A percentile compares a stretch with the other conserved stretches of the same genome.
Evolutionary conservation across 2,329 filamentous ascomycete species (phyloP).

Genomic region (Penicillium sp.): DNA sequence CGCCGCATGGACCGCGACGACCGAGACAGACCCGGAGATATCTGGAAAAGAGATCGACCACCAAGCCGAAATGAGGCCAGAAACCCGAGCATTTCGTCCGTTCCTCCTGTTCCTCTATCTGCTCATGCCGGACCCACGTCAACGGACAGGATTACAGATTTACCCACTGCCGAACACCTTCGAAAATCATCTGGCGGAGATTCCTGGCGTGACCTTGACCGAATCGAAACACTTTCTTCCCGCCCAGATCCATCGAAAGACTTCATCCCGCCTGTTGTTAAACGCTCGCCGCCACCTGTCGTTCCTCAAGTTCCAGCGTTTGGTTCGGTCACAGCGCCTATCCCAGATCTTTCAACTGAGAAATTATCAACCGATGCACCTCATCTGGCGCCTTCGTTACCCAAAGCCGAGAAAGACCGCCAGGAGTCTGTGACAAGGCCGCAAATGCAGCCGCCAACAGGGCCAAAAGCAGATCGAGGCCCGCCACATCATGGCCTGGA

Average conservation of each 20-base stretch:
- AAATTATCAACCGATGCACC: conserved; percentile 27
- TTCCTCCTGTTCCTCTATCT: conserved; percentile 22
- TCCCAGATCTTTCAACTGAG: conserved; percentile 27
- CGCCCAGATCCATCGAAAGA: conserved; percentile 37
- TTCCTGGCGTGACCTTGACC: conserved; percentile 38
- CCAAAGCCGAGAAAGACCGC: conserved; percentile 31
- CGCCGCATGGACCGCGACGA: conserved; percentile 37
- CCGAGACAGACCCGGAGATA: conserved; percentile 38
- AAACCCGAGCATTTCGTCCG: conserved; percentile 32
- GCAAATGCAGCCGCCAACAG: conserved; percentile 47
- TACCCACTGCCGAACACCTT: conserved; percentile 26
- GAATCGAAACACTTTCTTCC: conserved; percentile 30
- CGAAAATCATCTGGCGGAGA: conserved; percentile 36
- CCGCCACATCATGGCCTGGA: conserved; percentile 32
- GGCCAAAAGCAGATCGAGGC: conserved; percentile 48
- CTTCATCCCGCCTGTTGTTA: conserved; percentile 26
- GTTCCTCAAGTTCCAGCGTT: conserved; percentile 50
- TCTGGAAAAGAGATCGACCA: conserved; percentile 48
- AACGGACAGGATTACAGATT: conserved; percentile 33
- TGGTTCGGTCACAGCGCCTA: conserved; percentile 42
- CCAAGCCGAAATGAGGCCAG: conserved; percentile 38
- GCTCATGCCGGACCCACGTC: conserved; percentile 20
- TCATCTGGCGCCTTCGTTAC: conserved; percentile 8
- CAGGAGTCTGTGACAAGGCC: conserved; percentile 26
- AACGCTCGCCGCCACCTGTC: conserved; percentile 44